Base-by-base conservation (phyloP, 2,329 filamentous ascomycete species). In the Talaromyces sp. region DNA sequence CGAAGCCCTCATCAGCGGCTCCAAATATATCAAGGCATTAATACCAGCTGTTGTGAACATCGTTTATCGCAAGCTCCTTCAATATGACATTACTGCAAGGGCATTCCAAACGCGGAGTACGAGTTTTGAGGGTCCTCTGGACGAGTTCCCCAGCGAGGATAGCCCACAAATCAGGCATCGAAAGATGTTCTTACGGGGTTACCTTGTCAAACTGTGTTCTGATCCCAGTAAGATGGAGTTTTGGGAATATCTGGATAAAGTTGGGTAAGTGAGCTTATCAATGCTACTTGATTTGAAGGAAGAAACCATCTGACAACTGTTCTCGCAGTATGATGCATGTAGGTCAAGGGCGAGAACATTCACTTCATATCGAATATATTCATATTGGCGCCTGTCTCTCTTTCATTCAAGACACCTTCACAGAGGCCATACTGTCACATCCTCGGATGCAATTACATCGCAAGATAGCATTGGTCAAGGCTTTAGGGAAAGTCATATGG, bases 21-120 rank as follows among this genome's bases (percentile, higher is more conserved):
- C 86, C 66, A 92, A 92, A 75, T 92, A 92, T 78, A 89, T 93
- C 79, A 90, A 90, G 72, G 87, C 88, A n/a, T 84, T 94, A 37
- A 92, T 94, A 68, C 92, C 92, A 1, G 88, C 90, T 54, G 85
- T 95, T 24, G 90, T 94, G 72, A 92, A 93, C 77, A 90, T 93
- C 66, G 90, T 94, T 39, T 95, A 94, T 81, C 88, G 88, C 73
- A 94, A 94, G 74, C 84, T 95, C 0, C 82, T 94, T 11, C 86
- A 88, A 72, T 91, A 91, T 77, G 91, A 94, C 74, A 91, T 94
- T 75, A 95, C 91, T 3, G 90, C 91, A 1, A 85, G 90, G 62
- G 90, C 90, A 14, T 92, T 94, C 74, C 84, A 87, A 65, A 86
- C 83, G 1, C 77, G 82, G 56, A 81, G 82, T 63, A 85, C 83